These are phyloP conservation scores for Choiromyces venosus DNA, from an alignment of 495 filamentous ascomycete genomes.

Conservation along the genomic window DNA sequence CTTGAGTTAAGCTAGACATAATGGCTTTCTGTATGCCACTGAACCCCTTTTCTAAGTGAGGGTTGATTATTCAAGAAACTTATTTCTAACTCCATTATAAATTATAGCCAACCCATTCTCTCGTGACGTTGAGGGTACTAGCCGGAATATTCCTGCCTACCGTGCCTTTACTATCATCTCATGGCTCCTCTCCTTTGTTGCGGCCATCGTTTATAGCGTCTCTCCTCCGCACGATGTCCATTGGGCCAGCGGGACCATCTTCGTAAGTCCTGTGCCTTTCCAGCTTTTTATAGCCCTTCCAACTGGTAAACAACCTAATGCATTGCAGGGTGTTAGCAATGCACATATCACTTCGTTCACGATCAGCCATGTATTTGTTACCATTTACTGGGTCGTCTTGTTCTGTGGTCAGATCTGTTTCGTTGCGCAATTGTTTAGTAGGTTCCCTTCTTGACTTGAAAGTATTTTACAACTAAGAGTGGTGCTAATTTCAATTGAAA, in stretches of 20 bases:
- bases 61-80: background rate
- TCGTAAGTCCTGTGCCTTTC: slow-evolving; percentile 14
- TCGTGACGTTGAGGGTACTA: slow-evolving; percentile 43
- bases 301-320: background rate
- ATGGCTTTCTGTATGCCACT: slow-evolving; percentile 9
- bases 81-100: background rate
- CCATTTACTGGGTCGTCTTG: slow-evolving; percentile 74
- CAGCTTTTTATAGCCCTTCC: background rate
- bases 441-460: background rate
- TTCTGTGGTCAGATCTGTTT: slow-evolving; percentile 72
- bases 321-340: slow-evolving; percentile 66
- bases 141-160: slow-evolving; percentile 49
- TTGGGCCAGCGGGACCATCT: slow-evolving; percentile 46
- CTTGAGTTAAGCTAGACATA: background rate
- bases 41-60: background rate
- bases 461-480: background rate
- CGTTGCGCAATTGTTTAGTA: slow-evolving; percentile 63
- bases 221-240: slow-evolving; percentile 56
- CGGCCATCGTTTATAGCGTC: slow-evolving; percentile 64
- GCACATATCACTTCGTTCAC: slow-evolving; percentile 66
- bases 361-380: slow-evolving; percentile 62
- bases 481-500: background rate
- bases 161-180: slow-evolving; percentile 64
- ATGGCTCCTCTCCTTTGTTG: slow-evolving; percentile 64
- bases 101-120: slow-evolving; percentile 41